Conservation (phyloP, 2,329 filamentous ascomycete species). For the Cladosporium sp. region DNA sequence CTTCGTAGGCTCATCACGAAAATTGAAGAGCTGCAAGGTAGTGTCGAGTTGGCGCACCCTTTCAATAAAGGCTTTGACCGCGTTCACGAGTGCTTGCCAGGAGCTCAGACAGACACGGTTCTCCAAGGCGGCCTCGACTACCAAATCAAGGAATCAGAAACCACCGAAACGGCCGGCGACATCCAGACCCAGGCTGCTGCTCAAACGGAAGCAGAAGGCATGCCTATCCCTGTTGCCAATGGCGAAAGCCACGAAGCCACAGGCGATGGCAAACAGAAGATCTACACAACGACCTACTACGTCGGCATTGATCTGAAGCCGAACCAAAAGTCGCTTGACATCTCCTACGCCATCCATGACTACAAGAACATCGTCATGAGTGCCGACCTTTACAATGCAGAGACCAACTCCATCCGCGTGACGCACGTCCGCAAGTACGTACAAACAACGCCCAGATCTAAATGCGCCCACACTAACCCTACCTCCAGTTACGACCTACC, state of each 20-base stretch:
- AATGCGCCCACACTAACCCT: neutral
- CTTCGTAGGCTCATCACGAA: slow-evolving; percentile 79
- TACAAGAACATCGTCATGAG: slow-evolving; percentile 79
- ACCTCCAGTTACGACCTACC: slow-evolving; percentile 72
- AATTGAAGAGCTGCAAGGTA: slow-evolving; percentile 71
- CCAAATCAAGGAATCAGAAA: slow-evolving; percentile 54
- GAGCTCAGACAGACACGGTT: slow-evolving; percentile 59
- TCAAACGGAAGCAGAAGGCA: slow-evolving; percentile 37
- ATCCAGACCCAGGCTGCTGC: slow-evolving; percentile 47
- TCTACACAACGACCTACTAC: slow-evolving; percentile 92
- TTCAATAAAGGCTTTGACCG: slow-evolving; percentile 93
- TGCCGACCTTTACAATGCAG: slow-evolving; percentile 70
- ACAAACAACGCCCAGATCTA: slow-evolving; percentile 15
- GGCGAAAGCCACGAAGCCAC: slow-evolving; percentile 33
- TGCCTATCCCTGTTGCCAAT: slow-evolving; percentile 31
- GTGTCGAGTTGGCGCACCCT: slow-evolving; percentile 76
- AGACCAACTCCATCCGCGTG: slow-evolving; percentile 75
- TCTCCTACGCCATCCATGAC: slow-evolving; percentile 75
- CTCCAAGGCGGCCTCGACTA: slow-evolving; percentile 59
- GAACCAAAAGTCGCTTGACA: slow-evolving; percentile 69
- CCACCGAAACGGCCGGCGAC: slow-evolving; percentile 49
- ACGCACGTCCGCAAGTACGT: slow-evolving; percentile 82
- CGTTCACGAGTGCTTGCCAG: slow-evolving; percentile 63
- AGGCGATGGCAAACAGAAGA: slow-evolving; percentile 42
- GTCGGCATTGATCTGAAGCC: slow-evolving; percentile 78